These are phyloP conservation scores for Ceriops decandra DNA, from an alignment of 345 rosid species.

Conservation along the genomic window DNA sequence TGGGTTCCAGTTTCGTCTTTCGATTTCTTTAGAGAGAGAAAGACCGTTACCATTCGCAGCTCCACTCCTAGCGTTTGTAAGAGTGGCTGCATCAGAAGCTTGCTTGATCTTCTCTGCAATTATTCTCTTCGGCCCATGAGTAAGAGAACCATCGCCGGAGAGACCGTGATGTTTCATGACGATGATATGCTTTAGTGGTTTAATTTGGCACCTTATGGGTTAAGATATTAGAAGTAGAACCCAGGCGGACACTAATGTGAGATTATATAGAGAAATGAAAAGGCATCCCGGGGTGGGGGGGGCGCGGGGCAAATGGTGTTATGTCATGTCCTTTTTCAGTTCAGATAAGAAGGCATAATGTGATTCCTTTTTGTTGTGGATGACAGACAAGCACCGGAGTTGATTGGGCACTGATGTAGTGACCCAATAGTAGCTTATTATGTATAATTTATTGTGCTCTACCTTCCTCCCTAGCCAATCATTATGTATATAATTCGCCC, in stretches of 20 bases:
- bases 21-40: constrained; percentile 7
- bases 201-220: background rate
- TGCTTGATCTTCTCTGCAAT: constrained; percentile 11
- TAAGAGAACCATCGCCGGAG: constrained; percentile 5
- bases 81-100: constrained; percentile 2
- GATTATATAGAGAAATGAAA: background rate
- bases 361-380: background rate
- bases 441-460: background rate
- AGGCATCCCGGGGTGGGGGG: too few species aligned
- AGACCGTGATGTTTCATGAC: background rate
- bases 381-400: background rate
- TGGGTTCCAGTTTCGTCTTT: constrained; percentile 4
- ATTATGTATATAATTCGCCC: too few species aligned
- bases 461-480: too few species aligned
- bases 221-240: background rate
- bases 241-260: background rate
- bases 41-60: background rate
- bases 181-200: background rate
- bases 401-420: background rate
- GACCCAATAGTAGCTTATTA: background rate
- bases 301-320: background rate
- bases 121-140: background rate
- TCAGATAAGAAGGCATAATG: background rate
- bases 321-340: background rate
- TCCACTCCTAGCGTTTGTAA: background rate